Conservation (phyloP, 148 eudicot genomes). For the Rhododendron simsii region DNA sequence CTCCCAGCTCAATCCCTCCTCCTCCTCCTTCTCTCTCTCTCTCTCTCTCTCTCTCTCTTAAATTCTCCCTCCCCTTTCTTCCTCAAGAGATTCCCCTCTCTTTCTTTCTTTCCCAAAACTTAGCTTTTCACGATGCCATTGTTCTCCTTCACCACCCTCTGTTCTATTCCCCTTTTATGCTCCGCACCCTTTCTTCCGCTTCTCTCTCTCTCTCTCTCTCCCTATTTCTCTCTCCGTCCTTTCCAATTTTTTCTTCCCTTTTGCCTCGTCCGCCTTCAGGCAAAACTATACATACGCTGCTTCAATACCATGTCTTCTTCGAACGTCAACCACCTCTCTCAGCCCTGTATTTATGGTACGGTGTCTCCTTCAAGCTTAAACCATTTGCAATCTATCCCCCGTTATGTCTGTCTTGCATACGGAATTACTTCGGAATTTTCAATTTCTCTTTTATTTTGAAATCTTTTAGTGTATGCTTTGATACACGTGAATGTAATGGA, state of each 20-base stretch:
- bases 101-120: slow-evolving; percentile 16
- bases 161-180: slow-evolving; percentile 22
- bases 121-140: slow-evolving; percentile 36
- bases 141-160: slow-evolving; percentile 25
- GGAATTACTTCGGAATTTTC: slow-evolving; percentile 4
- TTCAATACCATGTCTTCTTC: slow-evolving; percentile 64
- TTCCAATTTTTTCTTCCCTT: slow-evolving; percentile 46
- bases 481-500: not conserved
- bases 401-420: not conserved
- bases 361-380: not conserved
- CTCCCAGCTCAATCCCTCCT: not conserved
- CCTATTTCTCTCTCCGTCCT: slow-evolving; percentile 41
- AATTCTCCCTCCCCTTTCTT: not conserved
- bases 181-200: slow-evolving; percentile 21
- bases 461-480: not conserved
- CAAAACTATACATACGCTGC: slow-evolving; percentile 30
- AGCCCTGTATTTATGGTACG: slow-evolving; percentile 68
- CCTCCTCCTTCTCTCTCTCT: slow-evolving; percentile 4
- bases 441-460: not conserved
- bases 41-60: slow-evolving; percentile 13
- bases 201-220: slow-evolving; percentile 9
- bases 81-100: slow-evolving; percentile 12
- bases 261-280: slow-evolving; percentile 24
- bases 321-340: slow-evolving; percentile 53
- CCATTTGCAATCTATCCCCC: not conserved